A percentile compares a stretch with the other conserved stretches of the same genome.
These are phyloP conservation scores for Oryza longistaminata DNA, from an alignment of 176 grass and related monocot species.

Conservation along the genomic window DNA sequence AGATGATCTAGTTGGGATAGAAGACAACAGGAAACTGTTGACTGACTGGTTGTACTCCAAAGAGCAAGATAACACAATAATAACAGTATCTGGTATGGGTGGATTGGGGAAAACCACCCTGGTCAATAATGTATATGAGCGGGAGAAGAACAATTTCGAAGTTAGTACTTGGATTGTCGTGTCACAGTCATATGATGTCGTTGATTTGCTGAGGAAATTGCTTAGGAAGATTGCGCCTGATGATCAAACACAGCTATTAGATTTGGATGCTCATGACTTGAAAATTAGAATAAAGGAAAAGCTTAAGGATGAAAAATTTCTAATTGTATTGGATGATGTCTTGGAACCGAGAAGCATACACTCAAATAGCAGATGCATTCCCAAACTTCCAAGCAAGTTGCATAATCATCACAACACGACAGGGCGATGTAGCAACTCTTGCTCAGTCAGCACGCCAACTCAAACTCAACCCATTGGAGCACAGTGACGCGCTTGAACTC, in stretches of 20 bases:
- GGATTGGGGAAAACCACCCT: slow-evolving; percentile 31
- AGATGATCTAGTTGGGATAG: slow-evolving; percentile 26
- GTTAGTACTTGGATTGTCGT: slow-evolving; percentile 8
- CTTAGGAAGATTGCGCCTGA: neutral
- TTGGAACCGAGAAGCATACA: slow-evolving; percentile 48
- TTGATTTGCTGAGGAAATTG: slow-evolving; percentile 18
- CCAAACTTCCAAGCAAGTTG: slow-evolving; percentile 22
- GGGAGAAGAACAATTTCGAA: slow-evolving; percentile 22
- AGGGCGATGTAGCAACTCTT: slow-evolving; percentile 33
- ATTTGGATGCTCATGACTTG: slow-evolving; percentile 18
- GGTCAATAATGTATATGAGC: slow-evolving; percentile 27
- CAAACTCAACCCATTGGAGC: neutral
- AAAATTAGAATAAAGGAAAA: neutral
- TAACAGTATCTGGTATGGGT: slow-evolving; percentile 25
- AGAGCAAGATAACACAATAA: neutral
- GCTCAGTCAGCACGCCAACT: neutral
- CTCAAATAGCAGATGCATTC: slow-evolving; percentile 32
- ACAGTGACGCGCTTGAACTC: neutral
- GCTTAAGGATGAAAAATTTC: slow-evolving; percentile 37
- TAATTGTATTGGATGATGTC: slow-evolving; percentile 62
- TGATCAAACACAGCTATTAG: too few species aligned
- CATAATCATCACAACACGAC: slow-evolving; percentile 56
- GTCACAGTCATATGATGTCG: slow-evolving; percentile 18
- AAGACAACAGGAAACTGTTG: slow-evolving; percentile 17
- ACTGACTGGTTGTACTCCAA: slow-evolving; percentile 13